Base-by-base conservation (phyloP, 2,329 filamentous ascomycete genomes). In the Cercospora zeae-maydis region DNA sequence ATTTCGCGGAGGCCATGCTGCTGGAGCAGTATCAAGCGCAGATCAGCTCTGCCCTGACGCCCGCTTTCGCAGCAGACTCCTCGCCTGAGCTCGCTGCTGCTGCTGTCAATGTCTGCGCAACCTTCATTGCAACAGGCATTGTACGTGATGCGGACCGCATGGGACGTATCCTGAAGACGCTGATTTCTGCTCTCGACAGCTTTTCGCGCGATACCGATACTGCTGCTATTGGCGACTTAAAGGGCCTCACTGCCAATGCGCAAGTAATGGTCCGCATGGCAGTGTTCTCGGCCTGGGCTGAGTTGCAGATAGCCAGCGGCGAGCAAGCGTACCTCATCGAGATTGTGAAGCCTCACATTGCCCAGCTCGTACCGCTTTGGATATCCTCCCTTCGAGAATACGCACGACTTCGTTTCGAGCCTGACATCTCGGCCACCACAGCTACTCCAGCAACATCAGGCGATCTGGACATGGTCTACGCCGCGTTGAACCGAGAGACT, bases 241-340 rank as follows among this genome's bases (percentile, higher is more conserved):
- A 91, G 76, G 92, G 91, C 0, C 85, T 99, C 16, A 97, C 93
- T 74, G 92, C 93, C 1, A 99, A 99, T 75, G 93, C 95, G 0
- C 91, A 96, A 73, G 92, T 97, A 54, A 99, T 99, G 95, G 92
- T 99, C 60, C 96, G 96, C 77, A 95, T 98, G 86, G 89, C 95
- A 0, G 89, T 99, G 1, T 96, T 96, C 76, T 95, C 93, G 1
- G 95, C 93, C 0, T 99, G 95, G 95, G 96, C 95, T 3, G 92
- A 97, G 74, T 83, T 99, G 33, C 95, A 99, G 77, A 93, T 99
- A 66, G 92, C 95, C 27, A 98, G 93, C 77, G 87, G 87, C 4
- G 93, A 98, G 73, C 93, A 98, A 70, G 87, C 86, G 57, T 98
- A 99, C 73, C 82, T 99, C 14, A 84, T 91, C 16, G 88, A 95